Evolutionary conservation across 306 rosid genomes (phyloP).

Genomic region (Cicer arietinum): DNA sequence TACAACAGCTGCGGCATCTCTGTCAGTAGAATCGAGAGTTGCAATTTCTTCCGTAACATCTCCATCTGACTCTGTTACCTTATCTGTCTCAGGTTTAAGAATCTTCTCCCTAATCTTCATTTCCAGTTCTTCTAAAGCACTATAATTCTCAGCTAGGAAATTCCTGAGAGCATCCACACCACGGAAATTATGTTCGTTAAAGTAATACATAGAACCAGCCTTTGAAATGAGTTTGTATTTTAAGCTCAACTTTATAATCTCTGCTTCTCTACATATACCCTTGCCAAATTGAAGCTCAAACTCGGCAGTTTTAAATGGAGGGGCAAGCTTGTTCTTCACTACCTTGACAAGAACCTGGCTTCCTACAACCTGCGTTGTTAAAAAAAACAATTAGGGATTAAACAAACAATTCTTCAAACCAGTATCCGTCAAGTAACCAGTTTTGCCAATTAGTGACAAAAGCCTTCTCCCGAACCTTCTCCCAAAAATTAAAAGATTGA

Average conservation of each 20-base stretch:
- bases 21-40: slow-evolving; percentile 68
- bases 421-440: neutral
- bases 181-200: slow-evolving; percentile 56
- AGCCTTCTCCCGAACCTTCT: slow-evolving; percentile 12
- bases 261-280: slow-evolving; percentile 72
- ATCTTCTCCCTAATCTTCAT: slow-evolving; percentile 71
- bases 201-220: slow-evolving; percentile 56
- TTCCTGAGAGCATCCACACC: slow-evolving; percentile 75
- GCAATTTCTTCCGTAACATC: slow-evolving; percentile 54
- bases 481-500: slow-evolving; percentile 11
- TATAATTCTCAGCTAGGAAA: slow-evolving; percentile 60
- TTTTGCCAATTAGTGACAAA: slow-evolving; percentile 20
- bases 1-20: slow-evolving; percentile 58
- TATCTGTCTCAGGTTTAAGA: slow-evolving; percentile 45
- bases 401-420: neutral
- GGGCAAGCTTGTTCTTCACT: slow-evolving; percentile 96
- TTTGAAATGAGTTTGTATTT: slow-evolving; percentile 65
- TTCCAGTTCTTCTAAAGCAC: slow-evolving; percentile 60
- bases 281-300: slow-evolving; percentile 94
- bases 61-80: slow-evolving; percentile 50
- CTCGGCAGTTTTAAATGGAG: slow-evolving; percentile 80
- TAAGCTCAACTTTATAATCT: slow-evolving; percentile 69
- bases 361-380: slow-evolving; percentile 66
- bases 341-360: slow-evolving; percentile 85
- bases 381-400: slow-evolving; percentile 16